Conservation (phyloP, 306 rosid genomes). For the Malus asiatica region DNA sequence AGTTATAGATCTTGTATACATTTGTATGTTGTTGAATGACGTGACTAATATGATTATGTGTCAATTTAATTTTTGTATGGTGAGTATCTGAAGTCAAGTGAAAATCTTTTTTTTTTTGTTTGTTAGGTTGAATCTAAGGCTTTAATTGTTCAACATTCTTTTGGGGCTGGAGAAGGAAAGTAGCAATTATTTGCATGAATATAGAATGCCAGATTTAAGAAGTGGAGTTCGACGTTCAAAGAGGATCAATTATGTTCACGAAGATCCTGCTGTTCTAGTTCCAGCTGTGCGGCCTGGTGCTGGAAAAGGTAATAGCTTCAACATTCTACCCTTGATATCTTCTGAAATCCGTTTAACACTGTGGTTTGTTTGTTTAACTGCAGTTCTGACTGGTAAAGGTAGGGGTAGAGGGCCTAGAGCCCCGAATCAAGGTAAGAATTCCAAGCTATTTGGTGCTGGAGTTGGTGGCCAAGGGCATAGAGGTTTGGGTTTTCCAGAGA, state of each 20-base stretch:
- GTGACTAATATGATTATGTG: background rate
- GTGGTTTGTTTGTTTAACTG: background rate
- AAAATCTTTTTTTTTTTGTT: background rate
- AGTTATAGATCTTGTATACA: background rate
- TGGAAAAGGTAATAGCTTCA: slow-evolving; percentile 22
- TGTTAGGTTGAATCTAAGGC: slow-evolving; percentile 5
- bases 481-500: slow-evolving; percentile 16
- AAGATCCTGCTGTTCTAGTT: slow-evolving; percentile 31
- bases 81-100: background rate
- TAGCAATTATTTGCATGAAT: slow-evolving; percentile 22
- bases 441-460: slow-evolving; percentile 22
- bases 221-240: slow-evolving; percentile 44
- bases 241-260: slow-evolving; percentile 36
- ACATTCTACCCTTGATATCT: background rate
- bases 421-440: slow-evolving; percentile 31
- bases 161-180: slow-evolving; percentile 14
- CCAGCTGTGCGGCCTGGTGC: slow-evolving; percentile 26
- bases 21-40: background rate
- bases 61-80: background rate
- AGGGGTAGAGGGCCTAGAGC: slow-evolving; percentile 35
- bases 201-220: slow-evolving; percentile 38
- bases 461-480: slow-evolving; percentile 20
- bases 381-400: slow-evolving; percentile 25
- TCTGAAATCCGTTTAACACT: background rate
- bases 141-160: slow-evolving; percentile 2